Evolutionary conservation across 2,329 filamentous ascomycete species (phyloP), one percentile per base, ranked within the genome.

Genomic region (Fusarium virguliforme): DNA sequence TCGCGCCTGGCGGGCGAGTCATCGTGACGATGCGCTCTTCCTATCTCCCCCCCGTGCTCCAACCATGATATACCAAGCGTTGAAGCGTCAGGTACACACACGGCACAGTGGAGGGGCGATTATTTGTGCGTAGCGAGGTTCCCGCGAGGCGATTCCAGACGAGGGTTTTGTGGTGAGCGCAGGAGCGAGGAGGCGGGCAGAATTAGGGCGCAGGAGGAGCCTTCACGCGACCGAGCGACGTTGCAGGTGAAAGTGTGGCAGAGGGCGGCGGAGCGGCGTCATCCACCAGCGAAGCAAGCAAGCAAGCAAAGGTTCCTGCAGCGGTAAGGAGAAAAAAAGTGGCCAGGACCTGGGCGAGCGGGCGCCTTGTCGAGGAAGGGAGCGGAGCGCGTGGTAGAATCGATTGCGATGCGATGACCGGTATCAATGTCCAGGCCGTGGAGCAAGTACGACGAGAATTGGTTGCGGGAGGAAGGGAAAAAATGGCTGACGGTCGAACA

Each of bases 1-100:
- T 91, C 85, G 92, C 91, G 82, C 86, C 85, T 78, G 90, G 87
- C 81, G 91, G 89, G 86, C 92, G 93, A 90, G 93, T 93, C 92
- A 93, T 93, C 84, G 85, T 90, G 86, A 83, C 79, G 79, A 81
- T 82, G 80, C 79, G 81, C 81, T 81, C 82, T 81, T 83, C 84
- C 82, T 85, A 85, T 83, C 83, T 82, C 83, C 80, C 83, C 81
- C 79, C 84, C 84, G 83, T 83, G 82, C 82, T 83, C 83, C 84
- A 79, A 85, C 85, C 87, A 88, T 89, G 85, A 84, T 89, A 85
- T 89, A 84, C 83, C 83, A 80, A 80, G 79, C 79, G 62, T 75
- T 68, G 60, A 56, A 71, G 68, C 53, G 68, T 69, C 55, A 24
- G 63, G 65, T 53, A 63, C 40, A 43, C 40, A 43, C 56, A 60